Percentiles rank a stretch among this genome's conserved stretches.
Conservation (phyloP, 2,329 filamentous ascomycete species). For the Tricladium varicosporioides region DNA sequence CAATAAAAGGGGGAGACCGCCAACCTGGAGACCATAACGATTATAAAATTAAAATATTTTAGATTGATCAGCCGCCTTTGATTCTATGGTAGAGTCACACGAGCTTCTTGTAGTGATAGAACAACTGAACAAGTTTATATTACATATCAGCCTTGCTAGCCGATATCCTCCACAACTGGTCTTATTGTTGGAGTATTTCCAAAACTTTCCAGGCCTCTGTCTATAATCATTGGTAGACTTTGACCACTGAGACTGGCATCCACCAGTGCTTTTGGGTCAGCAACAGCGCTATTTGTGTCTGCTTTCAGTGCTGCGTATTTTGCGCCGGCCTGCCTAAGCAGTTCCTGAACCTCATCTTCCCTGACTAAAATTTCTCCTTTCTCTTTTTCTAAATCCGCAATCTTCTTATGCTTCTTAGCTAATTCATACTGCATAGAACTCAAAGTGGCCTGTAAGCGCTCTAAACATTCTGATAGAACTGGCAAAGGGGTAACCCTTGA, state of each 20-base stretch:
- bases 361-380: constrained; percentile 65
- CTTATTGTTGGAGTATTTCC: constrained; percentile 36
- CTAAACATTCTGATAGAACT: constrained; percentile 65
- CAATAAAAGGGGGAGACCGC: background rate
- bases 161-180: constrained; percentile 31
- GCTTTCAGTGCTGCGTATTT: constrained; percentile 59
- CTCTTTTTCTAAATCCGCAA: constrained; percentile 67
- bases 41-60: too few species aligned
- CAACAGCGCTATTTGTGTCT: constrained; percentile 41
- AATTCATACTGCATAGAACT: constrained; percentile 62
- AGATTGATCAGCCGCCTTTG: too few species aligned
- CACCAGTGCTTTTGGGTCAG: constrained; percentile 20
- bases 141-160: constrained; percentile 14
- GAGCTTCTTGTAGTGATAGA: too few species aligned
- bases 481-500: constrained; percentile 76
- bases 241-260: constrained; percentile 12
- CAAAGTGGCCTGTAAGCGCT: constrained; percentile 60
- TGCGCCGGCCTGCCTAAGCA: constrained; percentile 78
- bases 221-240: constrained; percentile 13
- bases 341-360: constrained; percentile 75
- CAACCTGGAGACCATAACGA: background rate
- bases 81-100: too few species aligned
- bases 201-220: constrained; percentile 39
- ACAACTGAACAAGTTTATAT: background rate
- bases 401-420: constrained; percentile 56